Base-by-base conservation (phyloP, 768 basidiomycete genomes). In the Hygrocybe punicea region DNA sequence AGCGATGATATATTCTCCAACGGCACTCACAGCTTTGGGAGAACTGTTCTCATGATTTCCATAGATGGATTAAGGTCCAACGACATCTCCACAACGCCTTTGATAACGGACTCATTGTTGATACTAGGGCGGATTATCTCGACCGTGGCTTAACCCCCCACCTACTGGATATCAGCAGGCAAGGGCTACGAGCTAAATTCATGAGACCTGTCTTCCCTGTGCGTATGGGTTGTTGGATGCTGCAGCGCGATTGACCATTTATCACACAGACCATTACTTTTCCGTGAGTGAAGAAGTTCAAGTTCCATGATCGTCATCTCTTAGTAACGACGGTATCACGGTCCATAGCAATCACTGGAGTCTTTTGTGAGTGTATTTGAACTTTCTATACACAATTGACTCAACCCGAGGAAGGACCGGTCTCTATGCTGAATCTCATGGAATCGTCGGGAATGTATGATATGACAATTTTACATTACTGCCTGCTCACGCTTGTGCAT, bases 191-290 rank as follows among this genome's bases (percentile, higher is more conserved):
- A 34, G 93, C 94, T 2, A 91, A 95, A 69, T 89, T 83, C 4
- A 86, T 96, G 85, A 77, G 79, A 48, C 90, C 94, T n/a, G 69
- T 93, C 6, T 95, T 95, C 62, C 94, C 94, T 5, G 91, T 91
- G 59, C 63, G 85, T 68, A 8, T 21, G 4, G 47, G 25, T 34
- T 16, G n/a, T 35, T 40, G 35, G 37, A 17, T 40, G 53, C 2
- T 17, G n/a, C n/a, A 29, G n/a, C 16, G 58, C 66, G 10, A 62
- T 17, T 16, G 33, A 58, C 50, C 62, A 55, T 55, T 23, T 42
- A 35, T 14, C 39, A n/a, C 10, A 23, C 58, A 92, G 90, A 91
- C 91, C 1, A 69, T 93, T 62, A 96, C 93, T 2, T 96, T 96
- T 64, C 94, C 93, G 84, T 92, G 67, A 79, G 89, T 78, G 19